Conservation (phyloP, 2,329 filamentous ascomycete species). For the Zymoseptoria crescenta region DNA sequence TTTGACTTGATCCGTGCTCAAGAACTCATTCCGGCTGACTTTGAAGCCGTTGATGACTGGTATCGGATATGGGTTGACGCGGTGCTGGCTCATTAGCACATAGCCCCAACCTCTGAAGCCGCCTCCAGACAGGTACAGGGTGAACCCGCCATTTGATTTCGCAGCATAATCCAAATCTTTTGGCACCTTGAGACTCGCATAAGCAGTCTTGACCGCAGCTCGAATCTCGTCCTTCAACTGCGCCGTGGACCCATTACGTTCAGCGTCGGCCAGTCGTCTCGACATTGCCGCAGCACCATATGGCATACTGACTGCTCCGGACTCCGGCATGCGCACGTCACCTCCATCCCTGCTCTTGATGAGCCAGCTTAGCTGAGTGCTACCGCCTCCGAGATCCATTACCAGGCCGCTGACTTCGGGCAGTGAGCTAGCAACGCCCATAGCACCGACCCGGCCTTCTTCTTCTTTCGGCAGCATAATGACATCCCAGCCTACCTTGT, state of each 20-base stretch:
- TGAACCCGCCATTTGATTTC: constrained; percentile 45
- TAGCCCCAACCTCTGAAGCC: constrained; percentile 89
- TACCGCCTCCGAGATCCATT: constrained; percentile 74
- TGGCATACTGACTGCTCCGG: constrained; percentile 57
- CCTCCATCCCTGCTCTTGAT: constrained; percentile 40
- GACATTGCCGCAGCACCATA: constrained; percentile 63
- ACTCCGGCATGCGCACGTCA: constrained; percentile 43
- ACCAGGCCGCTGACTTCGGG: constrained; percentile 65
- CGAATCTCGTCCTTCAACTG: constrained; percentile 42
- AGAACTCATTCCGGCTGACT: constrained; percentile 55
- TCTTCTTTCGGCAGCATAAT: constrained; percentile 68
- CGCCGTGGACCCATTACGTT: constrained; percentile 31
- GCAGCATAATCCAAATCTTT: constrained; percentile 40
- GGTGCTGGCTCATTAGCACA: constrained; percentile 72
- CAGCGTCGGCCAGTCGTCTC: constrained; percentile 44
- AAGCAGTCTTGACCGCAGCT: constrained; percentile 42
- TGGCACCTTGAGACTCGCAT: constrained; percentile 47
- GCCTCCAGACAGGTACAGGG: constrained; percentile 79
- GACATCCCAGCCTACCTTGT: constrained; percentile 59
- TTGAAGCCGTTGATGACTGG: constrained; percentile 73
- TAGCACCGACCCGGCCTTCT: constrained; percentile 73
- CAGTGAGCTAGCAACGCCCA: constrained; percentile 73
- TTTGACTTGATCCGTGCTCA: constrained; percentile 42
- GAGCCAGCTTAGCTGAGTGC: constrained; percentile 64
- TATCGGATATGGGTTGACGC: constrained; percentile 71